Percentiles rank a stretch among this genome's conserved stretches.
phyloP scores from a whole-genome alignment of 441 rosid genomes.

The Omphalea diandra region DNA sequence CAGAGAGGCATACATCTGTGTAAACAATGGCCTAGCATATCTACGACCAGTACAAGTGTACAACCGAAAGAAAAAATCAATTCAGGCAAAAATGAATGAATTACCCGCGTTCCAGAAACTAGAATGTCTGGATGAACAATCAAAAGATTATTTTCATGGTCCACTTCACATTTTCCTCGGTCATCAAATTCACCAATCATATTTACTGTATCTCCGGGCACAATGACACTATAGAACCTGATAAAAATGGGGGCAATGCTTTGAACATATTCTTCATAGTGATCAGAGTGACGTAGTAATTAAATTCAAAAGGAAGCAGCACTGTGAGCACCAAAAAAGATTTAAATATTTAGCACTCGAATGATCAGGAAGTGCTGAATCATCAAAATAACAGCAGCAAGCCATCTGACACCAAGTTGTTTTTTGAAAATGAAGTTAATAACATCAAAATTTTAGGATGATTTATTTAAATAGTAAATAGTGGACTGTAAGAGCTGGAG shows the following conservation, averaged over 20 bases:
- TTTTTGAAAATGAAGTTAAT: neutral
- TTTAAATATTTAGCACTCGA: neutral
- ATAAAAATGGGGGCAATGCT: slow-evolving; percentile 17
- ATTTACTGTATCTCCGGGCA: slow-evolving; percentile 96
- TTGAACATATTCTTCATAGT: slow-evolving; percentile 19
- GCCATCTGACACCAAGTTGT: neutral
- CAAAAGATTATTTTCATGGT: slow-evolving; percentile 60
- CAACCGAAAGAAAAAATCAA: neutral
- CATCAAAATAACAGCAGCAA: neutral
- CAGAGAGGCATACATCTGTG: neutral
- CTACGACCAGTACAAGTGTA: neutral
- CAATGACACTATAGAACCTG: slow-evolving; percentile 82
- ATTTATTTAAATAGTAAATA: neutral
- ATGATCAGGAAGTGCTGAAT: neutral
- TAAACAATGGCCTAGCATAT: slow-evolving; percentile 13
- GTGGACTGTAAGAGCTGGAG: neutral
- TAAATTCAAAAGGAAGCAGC: neutral
- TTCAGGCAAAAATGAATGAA: neutral
- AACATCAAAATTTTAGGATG: neutral
- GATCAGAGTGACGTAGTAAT: neutral
- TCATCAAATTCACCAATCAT: slow-evolving; percentile 87
- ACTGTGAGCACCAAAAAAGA: neutral
- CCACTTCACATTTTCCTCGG: slow-evolving; percentile 74
- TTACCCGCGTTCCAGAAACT: slow-evolving; percentile 95
- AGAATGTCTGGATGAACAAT: slow-evolving; percentile 90